These are phyloP conservation scores for Mucor racemosus DNA, from an alignment of 371 early-diverging fungal species.

Conservation along the genomic window DNA sequence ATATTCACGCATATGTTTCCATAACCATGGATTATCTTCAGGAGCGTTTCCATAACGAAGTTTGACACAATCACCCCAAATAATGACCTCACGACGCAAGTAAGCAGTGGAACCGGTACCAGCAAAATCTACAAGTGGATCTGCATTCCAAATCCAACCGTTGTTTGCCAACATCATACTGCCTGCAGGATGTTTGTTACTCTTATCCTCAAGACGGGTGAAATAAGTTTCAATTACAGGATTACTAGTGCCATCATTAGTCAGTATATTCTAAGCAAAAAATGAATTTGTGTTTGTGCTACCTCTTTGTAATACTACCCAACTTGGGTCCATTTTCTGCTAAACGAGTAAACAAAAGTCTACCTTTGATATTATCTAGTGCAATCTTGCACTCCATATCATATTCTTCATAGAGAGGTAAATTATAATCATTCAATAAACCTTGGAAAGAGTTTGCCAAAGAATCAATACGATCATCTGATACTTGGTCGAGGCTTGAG, in stretches of 20 bases:
- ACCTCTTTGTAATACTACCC: conserved; percentile 57
- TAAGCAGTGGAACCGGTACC: conserved; percentile 85
- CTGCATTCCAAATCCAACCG: conserved; percentile 99
- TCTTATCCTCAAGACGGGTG: conserved; percentile 67
- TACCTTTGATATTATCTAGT: conserved; percentile 72
- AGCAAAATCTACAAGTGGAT: conserved; percentile 93
- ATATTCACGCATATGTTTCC: conserved; percentile 91
- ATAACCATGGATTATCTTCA: conserved; percentile 93
- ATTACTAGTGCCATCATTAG: conserved; percentile 42
- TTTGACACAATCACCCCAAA: conserved; percentile 99
- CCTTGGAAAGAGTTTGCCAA: conserved; percentile 41
- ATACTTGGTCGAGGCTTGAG: conserved; percentile 20
- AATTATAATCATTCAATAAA: conserved; percentile 84
- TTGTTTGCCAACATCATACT: conserved; percentile 87
- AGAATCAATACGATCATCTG: conserved; percentile 29
- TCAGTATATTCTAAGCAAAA: conserved; percentile 1
- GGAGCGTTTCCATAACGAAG: conserved; percentile 88
- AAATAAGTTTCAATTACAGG: conserved; percentile 93
- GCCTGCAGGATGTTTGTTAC: conserved; percentile 59
- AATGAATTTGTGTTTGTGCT: not conserved
- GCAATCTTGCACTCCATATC: conserved; percentile 81
- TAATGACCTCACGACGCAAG: conserved; percentile 90
- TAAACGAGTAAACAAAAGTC: conserved; percentile 87
- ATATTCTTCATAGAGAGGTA: conserved; percentile 80
- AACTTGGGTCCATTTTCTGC: conserved; percentile 71